Conservation (phyloP, 257 asterid genomes). For the Buddleja alternifolia region DNA sequence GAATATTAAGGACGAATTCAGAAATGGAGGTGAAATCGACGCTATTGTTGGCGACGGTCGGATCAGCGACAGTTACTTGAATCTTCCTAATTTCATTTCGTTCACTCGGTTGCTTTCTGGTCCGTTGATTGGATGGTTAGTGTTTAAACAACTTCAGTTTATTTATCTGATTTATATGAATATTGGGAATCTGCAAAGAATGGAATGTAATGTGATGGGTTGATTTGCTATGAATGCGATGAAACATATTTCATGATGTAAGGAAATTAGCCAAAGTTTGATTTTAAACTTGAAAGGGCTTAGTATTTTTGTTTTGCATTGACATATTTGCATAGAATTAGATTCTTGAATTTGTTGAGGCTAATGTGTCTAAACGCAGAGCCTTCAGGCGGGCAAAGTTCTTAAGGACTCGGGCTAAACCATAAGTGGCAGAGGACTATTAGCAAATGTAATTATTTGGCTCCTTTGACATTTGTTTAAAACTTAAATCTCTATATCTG, state of each 20-base stretch:
- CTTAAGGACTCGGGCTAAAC: neutral
- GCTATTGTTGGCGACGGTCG: slow-evolving; percentile 33
- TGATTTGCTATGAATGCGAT: too few species aligned
- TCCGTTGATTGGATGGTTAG: slow-evolving; percentile 87
- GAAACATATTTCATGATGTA: too few species aligned
- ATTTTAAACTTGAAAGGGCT: neutral
- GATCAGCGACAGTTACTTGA: slow-evolving; percentile 56
- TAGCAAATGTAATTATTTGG: neutral
- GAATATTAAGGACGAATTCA: slow-evolving; percentile 18
- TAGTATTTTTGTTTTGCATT: neutral
- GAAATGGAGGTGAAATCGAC: slow-evolving; percentile 30
- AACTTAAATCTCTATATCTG: neutral
- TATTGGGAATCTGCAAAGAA: slow-evolving; percentile 1
- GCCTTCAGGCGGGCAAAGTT: neutral
- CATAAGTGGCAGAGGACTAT: neutral
- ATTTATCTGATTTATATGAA: neutral
- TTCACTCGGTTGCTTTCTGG: slow-evolving; percentile 83
- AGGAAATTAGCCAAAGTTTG: neutral
- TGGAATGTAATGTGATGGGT: slow-evolving; percentile 16
- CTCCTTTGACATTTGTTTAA: neutral
- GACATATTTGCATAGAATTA: neutral
- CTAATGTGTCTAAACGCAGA: neutral
- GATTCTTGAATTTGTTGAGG: slow-evolving; percentile 3
- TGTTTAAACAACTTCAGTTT: neutral
- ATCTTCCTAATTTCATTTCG: slow-evolving; percentile 80